Evolutionary conservation across 1,284 basidiomycete species (phyloP), one percentile per base, ranked within the genome.

Genomic region (Cryptococcus depauperatus): DNA sequence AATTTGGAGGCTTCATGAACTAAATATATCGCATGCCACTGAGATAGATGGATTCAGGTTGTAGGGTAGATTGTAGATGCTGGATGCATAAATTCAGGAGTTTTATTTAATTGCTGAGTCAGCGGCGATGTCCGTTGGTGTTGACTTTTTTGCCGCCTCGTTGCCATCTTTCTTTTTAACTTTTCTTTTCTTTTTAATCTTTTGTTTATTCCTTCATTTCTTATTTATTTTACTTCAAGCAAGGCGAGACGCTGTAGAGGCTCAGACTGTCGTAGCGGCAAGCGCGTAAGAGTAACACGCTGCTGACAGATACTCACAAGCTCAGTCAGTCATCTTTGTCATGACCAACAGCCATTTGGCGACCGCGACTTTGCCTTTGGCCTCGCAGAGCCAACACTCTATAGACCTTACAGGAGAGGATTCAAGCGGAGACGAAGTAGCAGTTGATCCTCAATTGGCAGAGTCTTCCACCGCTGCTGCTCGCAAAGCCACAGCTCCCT

Each of bases 1-100:
- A 58, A 29, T 62, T 67, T 42, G 66, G 67, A 8, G 55, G 60
- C 35, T 44, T 60, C 14, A 60, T 63, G 41, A 56, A 44, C 10
- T 43, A 37, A n/a, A 30, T 4, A 30, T 16, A 19, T 14, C 11
- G 35, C 18, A 37, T 37, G 21, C 18, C 7, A 14, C 18, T n/a
- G n/a, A n/a, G n/a, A n/a, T n/a, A n/a, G n/a, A 14, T 37, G 22
- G 16, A 14, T 9, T 26, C 5, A 22, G 26, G 39, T 28, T 27
- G 37, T 28, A 30, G 39, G 30, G 27, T 28, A 41, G 14, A 41
- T 37, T 37, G 37, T 41, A 28, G 39, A 41, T 11, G 21, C 21
- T 11, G 21, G 21, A 37, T 37, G 35, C 18, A 35, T 35, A 14
- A 44, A 23, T 25, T 43, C n/a, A n/a, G n/a, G n/a, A n/a, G n/a